A percentile compares a stretch with the other conserved stretches of the same genome.
Evolutionary conservation across 495 filamentous ascomycete species (phyloP).

Genomic region (Immersiella caudata): DNA sequence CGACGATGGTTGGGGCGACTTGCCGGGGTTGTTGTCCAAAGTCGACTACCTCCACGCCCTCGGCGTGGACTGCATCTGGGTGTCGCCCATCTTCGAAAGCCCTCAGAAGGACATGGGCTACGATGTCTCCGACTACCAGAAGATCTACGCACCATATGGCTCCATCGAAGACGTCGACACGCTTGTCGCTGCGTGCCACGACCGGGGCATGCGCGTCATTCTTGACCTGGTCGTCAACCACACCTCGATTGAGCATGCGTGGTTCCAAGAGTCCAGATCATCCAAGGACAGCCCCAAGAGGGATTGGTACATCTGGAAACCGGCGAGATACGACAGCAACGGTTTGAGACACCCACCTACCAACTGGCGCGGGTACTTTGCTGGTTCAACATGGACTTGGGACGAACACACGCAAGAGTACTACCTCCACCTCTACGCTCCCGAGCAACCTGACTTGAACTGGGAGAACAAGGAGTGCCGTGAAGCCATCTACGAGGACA

Average conservation of each 20-base stretch:
- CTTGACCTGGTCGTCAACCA: constrained; percentile 80
- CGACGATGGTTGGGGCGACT: constrained; percentile 67
- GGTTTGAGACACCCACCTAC: constrained; percentile 70
- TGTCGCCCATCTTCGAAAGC: constrained; percentile 57
- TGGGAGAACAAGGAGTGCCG: constrained; percentile 67
- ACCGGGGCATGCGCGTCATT: constrained; percentile 70
- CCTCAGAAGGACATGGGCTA: constrained; percentile 63
- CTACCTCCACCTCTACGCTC: constrained; percentile 69
- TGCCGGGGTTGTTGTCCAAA: constrained; percentile 67
- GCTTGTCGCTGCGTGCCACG: constrained; percentile 58
- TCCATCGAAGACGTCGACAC: constrained; percentile 66
- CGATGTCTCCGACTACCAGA: constrained; percentile 70
- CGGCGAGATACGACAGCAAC: constrained; percentile 56
- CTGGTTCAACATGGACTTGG: constrained; percentile 65
- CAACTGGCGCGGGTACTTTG: constrained; percentile 65
- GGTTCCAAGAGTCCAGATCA: constrained; percentile 70
- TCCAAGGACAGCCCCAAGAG: constrained; percentile 63
- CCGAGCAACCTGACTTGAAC: constrained; percentile 72
- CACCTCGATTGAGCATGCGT: constrained; percentile 71
- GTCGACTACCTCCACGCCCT: constrained; percentile 66
- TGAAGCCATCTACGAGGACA: constrained; percentile 64
- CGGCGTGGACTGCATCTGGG: constrained; percentile 68
- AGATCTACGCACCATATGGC: constrained; percentile 63
- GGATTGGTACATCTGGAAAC: constrained; percentile 74
- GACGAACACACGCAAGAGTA: constrained; percentile 68